These are phyloP conservation scores for Amanita polypyramis DNA, from an alignment of 768 basidiomycete genomes.

Conservation along the genomic window DNA sequence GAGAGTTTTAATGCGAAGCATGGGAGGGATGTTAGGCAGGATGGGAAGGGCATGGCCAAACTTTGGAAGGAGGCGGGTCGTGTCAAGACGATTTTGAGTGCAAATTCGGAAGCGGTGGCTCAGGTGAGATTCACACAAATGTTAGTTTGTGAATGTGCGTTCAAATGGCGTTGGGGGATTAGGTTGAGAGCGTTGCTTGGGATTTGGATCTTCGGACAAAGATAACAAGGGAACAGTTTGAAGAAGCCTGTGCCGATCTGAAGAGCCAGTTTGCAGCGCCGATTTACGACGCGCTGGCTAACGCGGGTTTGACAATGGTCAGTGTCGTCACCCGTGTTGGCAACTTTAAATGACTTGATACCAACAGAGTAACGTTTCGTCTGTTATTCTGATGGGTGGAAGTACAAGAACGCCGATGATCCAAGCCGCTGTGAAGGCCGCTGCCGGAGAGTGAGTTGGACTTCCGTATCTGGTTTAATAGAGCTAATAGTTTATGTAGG, in stretches of 20 bases:
- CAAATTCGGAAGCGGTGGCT: slow-evolving; percentile 72
- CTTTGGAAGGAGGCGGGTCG: slow-evolving; percentile 90
- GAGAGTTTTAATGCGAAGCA: slow-evolving; percentile 66
- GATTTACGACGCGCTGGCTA: slow-evolving; percentile 59
- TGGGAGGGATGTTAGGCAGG: slow-evolving; percentile 54
- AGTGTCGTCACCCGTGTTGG: slow-evolving; percentile 11
- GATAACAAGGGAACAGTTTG: slow-evolving; percentile 71
- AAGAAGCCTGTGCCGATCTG: slow-evolving; percentile 60
- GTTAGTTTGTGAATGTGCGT: background rate
- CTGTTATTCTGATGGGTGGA: slow-evolving; percentile 91
- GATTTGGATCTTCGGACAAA: slow-evolving; percentile 86
- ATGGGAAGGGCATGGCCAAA: slow-evolving; percentile 84
- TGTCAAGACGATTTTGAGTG: slow-evolving; percentile 87
- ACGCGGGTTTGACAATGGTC: slow-evolving; percentile 60
- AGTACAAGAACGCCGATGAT: slow-evolving; percentile 87
- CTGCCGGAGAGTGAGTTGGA: slow-evolving; percentile 64
- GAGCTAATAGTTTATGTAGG: slow-evolving; percentile 20
- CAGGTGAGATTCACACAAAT: slow-evolving; percentile 35
- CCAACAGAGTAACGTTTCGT: slow-evolving; percentile 66
- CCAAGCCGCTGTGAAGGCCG: slow-evolving; percentile 65
- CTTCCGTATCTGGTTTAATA: background rate
- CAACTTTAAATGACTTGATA: slow-evolving; percentile 4
- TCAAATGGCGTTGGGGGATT: slow-evolving; percentile 5
- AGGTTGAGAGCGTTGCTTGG: slow-evolving; percentile 83
- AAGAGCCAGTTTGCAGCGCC: slow-evolving; percentile 54